A percentile compares a stretch with the other conserved stretches of the same genome.
phyloP scores from a whole-genome alignment of 176 grass and related monocot genomes.

The Oryza meyeriana region DNA sequence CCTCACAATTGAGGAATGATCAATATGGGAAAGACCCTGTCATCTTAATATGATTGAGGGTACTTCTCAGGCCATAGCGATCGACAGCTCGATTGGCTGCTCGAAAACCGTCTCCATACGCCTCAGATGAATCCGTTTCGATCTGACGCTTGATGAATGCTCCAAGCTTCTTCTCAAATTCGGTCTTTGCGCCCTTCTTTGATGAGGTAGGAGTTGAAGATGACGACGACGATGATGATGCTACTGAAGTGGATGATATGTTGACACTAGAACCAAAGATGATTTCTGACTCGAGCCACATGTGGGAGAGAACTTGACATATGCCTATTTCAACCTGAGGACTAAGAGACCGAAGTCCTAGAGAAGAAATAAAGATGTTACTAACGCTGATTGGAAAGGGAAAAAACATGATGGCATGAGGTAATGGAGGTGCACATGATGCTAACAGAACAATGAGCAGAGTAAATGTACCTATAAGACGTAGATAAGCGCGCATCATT shows the following conservation, averaged over 20 bases:
- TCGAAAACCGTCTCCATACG: slow-evolving; percentile 70
- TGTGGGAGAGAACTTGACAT: slow-evolving; percentile 77
- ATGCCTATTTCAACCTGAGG: slow-evolving; percentile 85
- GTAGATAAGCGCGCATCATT: slow-evolving; percentile 94
- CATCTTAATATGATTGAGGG: slow-evolving; percentile 69
- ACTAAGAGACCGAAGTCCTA: slow-evolving; percentile 63
- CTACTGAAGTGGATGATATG: slow-evolving; percentile 27
- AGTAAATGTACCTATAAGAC: slow-evolving; percentile 66
- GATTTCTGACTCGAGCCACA: slow-evolving; percentile 85
- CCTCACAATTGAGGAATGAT: not conserved
- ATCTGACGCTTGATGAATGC: slow-evolving; percentile 85
- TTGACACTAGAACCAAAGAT: slow-evolving; percentile 44
- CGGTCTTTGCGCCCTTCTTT: slow-evolving; percentile 57
- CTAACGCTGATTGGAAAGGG: not conserved
- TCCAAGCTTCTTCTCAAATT: slow-evolving; percentile 61
- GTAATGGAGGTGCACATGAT: not conserved
- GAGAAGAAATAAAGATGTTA: not conserved
- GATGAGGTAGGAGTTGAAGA: slow-evolving; percentile 46
- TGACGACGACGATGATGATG: slow-evolving; percentile 40
- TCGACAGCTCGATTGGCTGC: slow-evolving; percentile 38
- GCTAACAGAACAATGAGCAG: not conserved
- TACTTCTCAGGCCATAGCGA: slow-evolving; percentile 55
- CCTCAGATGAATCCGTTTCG: slow-evolving; percentile 51
- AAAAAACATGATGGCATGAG: not conserved
- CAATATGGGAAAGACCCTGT: slow-evolving; percentile 65